Base-by-base conservation (phyloP, 2,329 filamentous ascomycete species). In the Monosporascus sp. region DNA sequence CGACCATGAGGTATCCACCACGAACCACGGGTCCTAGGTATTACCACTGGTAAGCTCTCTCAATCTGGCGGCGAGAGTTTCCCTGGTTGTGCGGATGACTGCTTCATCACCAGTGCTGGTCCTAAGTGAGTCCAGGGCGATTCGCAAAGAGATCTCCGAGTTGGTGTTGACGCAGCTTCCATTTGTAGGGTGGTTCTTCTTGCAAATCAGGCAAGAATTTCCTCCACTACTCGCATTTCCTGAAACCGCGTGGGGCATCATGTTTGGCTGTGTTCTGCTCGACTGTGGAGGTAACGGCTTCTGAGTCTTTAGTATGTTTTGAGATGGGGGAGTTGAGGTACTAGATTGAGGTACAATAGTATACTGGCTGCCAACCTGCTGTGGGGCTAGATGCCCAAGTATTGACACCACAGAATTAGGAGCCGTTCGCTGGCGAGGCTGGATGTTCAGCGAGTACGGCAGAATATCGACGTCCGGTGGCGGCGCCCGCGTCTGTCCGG, bases 61-160 rank as follows among this genome's bases (percentile, higher is more conserved):
- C 41, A 66, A 50, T 18, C 55, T 55, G 3, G 50, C 31, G 7
- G 46, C 22, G 3, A 64, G 55, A 31, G 55, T 45, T 14, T 47
- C 47, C 41, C 53, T 53, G 15, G 48, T 55, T 18, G 53, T 49
- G 15, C 15, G 37, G 22, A 58, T 31, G 7, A 35, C 20, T 5
- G 52, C 41, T 0, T 44, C 11, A 17, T 59, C 48, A 15, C 46
- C 51, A 17, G 51, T 38, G 14, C 51, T 35, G 4, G 54, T 37
- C 28, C 65, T 62, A 8, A 69, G 56, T 31, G 50, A 51, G 52
- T 69, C 67, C 26, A 70, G 57, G 5, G 63, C 65, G 14, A 69
- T 17, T 18, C 68, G 59, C 43, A 70, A 35, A 3, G 61, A 63
- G 8, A 63, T 50, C 40, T 66, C 63, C 0, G 61, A 65, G 45